Evolutionary conservation across 78 protist genomes (phyloP).

Genomic region (Chrysochromulina tobinii): DNA sequence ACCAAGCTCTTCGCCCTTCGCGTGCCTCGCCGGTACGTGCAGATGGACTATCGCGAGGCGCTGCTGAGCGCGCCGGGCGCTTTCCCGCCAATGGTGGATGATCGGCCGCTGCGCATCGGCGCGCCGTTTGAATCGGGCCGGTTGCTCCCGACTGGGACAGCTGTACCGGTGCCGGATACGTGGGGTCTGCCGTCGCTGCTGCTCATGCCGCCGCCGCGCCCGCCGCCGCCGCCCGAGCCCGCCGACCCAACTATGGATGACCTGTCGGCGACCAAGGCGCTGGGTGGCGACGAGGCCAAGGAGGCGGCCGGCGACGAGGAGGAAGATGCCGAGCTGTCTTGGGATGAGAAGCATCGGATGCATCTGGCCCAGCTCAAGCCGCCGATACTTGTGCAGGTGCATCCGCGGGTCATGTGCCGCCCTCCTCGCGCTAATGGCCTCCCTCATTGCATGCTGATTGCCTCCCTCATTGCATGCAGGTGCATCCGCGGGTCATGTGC

Average conservation of each 20-base stretch:
- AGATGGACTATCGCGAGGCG: not conserved
- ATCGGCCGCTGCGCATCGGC: not conserved
- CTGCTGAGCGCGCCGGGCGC: not conserved
- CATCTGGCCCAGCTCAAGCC: too few relatives aligned
- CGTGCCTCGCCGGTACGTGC: not conserved
- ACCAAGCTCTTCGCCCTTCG: not conserved
- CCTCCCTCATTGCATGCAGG: too few relatives aligned
- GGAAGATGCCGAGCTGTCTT: too few relatives aligned
- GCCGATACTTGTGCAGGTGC: too few relatives aligned
- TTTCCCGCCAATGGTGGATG: not conserved
- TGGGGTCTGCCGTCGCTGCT: not conserved
- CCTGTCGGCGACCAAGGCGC: not conserved
- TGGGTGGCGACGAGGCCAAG: not conserved
- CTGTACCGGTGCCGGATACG: not conserved
- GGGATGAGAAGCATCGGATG: too few relatives aligned
- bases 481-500: too few relatives aligned
- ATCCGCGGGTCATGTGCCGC: too few relatives aligned
- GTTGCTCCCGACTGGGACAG: not conserved
- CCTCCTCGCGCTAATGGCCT: too few relatives aligned
- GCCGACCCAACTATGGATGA: not conserved
- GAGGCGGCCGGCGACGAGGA: too few relatives aligned
- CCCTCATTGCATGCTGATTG: too few relatives aligned
- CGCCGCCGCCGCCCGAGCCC: not conserved
- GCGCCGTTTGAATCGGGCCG: not conserved
- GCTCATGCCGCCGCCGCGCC: too few relatives aligned